Evolutionary conservation across 352 stramenopile species (phyloP).

Genomic region (Bremia lactucae): DNA sequence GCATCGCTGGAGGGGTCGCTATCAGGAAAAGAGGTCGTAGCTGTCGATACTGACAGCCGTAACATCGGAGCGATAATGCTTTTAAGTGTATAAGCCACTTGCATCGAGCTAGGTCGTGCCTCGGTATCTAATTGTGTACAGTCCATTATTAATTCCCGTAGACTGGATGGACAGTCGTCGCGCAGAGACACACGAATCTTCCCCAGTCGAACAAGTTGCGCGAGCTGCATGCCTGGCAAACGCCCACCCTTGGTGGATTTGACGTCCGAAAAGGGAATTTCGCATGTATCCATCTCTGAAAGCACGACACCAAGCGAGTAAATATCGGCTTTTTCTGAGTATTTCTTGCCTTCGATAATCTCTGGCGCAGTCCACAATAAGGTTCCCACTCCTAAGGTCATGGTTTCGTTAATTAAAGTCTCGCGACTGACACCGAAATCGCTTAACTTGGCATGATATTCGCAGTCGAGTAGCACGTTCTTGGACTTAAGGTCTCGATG

Average conservation of each 20-base stretch:
- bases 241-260: conserved; percentile 34
- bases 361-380: conserved; percentile 81
- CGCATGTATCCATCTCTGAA: conserved; percentile 65
- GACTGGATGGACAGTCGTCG: conserved; percentile 43
- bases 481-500: conserved; percentile 85
- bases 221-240: conserved; percentile 61
- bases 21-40: too few species aligned
- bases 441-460: conserved; percentile 68
- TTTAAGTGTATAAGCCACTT: conserved; percentile 63
- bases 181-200: conserved; percentile 42
- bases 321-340: conserved; percentile 82
- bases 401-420: conserved; percentile 56
- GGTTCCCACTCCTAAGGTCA: conserved; percentile 71
- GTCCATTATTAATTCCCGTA: conserved; percentile 38
- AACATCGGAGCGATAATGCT: conserved; percentile 56
- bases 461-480: conserved; percentile 70
- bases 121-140: conserved; percentile 64
- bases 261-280: conserved; percentile 43
- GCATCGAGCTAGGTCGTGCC: conserved; percentile 47
- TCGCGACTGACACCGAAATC: conserved; percentile 82
- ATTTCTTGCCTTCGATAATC: conserved; percentile 80
- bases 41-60: conserved; percentile 16
- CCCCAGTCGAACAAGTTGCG: conserved; percentile 44
- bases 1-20: too few species aligned
- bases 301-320: conserved; percentile 83